Evolutionary conservation across 306 rosid genomes (phyloP).

Genomic region (Astragalus glycyphyllos): DNA sequence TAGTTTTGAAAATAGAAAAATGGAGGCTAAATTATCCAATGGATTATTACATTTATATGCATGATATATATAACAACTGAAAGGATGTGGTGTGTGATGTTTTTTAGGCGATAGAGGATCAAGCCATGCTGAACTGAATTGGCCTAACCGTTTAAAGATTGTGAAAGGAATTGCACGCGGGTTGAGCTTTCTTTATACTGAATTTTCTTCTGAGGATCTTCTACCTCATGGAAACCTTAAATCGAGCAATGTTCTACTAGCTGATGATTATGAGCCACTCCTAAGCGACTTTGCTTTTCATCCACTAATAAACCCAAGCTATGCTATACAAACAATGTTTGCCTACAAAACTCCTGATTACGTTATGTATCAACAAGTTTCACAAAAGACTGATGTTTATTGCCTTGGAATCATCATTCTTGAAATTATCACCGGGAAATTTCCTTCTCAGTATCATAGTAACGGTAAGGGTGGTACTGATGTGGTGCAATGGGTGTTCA

Average conservation of each 20-base stretch:
- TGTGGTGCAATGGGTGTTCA: constrained; percentile 77
- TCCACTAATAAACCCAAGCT: constrained; percentile 55
- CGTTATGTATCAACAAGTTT: constrained; percentile 49
- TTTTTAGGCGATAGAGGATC: constrained; percentile 81
- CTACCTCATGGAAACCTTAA: constrained; percentile 96
- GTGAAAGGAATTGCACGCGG: constrained; percentile 73
- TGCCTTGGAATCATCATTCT: constrained; percentile 88
- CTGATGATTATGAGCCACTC: constrained; percentile 65
- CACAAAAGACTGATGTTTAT: constrained; percentile 79
- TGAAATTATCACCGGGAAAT: constrained; percentile 79
- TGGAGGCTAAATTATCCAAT: too few relatives aligned
- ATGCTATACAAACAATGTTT: constrained; percentile 68
- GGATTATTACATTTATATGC: too few relatives aligned
- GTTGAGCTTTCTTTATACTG: constrained; percentile 64
- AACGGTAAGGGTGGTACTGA: constrained; percentile 88
- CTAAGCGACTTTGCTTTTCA: constrained; percentile 75
- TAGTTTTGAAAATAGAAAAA: too few relatives aligned
- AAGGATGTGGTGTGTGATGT: not conserved
- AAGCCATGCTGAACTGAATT: constrained; percentile 68
- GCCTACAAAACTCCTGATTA: constrained; percentile 76
- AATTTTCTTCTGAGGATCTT: constrained; percentile 57
- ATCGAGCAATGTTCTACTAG: constrained; percentile 82
- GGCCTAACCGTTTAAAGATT: constrained; percentile 76
- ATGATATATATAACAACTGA: not conserved
- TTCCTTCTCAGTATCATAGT: constrained; percentile 84